These are phyloP conservation scores for Tuber melanosporum DNA, from an alignment of 495 filamentous ascomycete species.

Conservation along the genomic window DNA sequence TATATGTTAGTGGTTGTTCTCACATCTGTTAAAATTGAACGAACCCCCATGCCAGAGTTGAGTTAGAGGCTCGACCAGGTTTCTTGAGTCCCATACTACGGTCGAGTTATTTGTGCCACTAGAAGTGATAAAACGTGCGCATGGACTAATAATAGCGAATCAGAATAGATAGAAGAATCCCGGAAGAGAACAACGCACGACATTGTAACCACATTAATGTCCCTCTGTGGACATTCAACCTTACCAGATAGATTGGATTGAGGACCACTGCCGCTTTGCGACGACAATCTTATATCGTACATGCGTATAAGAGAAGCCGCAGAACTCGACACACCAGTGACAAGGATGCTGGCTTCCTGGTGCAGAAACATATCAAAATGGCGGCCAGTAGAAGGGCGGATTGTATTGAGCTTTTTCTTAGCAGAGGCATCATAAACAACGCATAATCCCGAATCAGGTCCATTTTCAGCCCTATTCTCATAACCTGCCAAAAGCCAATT, in stretches of 20 bases:
- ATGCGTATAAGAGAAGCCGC: neutral
- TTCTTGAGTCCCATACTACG: slow-evolving; percentile 77
- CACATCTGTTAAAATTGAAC: neutral
- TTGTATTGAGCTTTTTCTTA: neutral
- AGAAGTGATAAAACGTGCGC: slow-evolving; percentile 59
- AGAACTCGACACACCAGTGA: neutral
- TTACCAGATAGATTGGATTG: slow-evolving; percentile 14
- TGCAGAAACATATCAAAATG: slow-evolving; percentile 34
- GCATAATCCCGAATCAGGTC: neutral
- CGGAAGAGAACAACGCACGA: slow-evolving; percentile 48
- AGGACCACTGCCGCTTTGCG: neutral
- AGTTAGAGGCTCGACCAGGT: slow-evolving; percentile 54
- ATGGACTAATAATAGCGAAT: slow-evolving; percentile 47
- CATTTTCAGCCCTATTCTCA: slow-evolving; percentile 17
- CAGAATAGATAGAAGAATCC: slow-evolving; percentile 42
- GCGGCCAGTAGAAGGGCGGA: neutral
- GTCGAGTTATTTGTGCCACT: slow-evolving; percentile 77
- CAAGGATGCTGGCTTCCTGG: slow-evolving; percentile 6
- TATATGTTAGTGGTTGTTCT: slow-evolving; percentile 7
- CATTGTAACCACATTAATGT: slow-evolving; percentile 79
- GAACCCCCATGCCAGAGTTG: slow-evolving; percentile 58
- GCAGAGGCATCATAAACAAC: neutral
- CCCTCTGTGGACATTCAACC: slow-evolving; percentile 66
- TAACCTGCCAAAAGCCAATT: slow-evolving; percentile 33
- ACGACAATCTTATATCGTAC: neutral